Evolutionary conservation across 2,329 filamentous ascomycete genomes (phyloP).

Genomic region (Chaetomiaceae sp.): DNA sequence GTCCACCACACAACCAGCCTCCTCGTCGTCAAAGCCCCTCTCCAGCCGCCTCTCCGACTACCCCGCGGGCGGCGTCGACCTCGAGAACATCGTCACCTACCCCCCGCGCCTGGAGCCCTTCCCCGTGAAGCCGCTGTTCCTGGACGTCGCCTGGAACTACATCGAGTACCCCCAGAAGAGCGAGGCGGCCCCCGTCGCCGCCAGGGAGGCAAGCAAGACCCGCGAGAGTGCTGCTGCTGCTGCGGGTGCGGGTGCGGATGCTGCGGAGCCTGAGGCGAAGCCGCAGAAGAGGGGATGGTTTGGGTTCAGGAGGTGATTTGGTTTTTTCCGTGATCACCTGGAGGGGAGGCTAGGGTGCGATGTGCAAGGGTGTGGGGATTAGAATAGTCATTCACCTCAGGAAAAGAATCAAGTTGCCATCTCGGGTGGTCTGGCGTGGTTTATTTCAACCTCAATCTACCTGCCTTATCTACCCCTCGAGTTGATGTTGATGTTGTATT

Average conservation of each 20-base stretch:
- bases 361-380: no score
- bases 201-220: conserved; percentile 1
- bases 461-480: no score
- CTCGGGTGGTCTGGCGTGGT: no score
- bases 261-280: conserved; percentile 37
- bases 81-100: conserved; percentile 78
- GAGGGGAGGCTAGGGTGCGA: no score
- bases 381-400: no score
- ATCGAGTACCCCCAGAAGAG: conserved; percentile 77
- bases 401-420: no score
- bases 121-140: conserved; percentile 90
- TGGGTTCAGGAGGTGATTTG: conserved; percentile 55
- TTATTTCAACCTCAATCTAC: no score
- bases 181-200: conserved; percentile 15
- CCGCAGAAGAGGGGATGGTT: conserved; percentile 71
- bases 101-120: conserved; percentile 78
- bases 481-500: no score
- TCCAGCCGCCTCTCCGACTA: conserved; percentile 74
- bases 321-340: no score
- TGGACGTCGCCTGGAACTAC: conserved; percentile 97
- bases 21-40: conserved; percentile 47
- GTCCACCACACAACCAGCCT: conserved; percentile 31
- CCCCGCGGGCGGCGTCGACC: conserved; percentile 63
- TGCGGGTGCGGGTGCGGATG: no score
- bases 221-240: conserved; percentile 20